Evolutionary conservation across 2,329 filamentous ascomycete species (phyloP), one percentile per base, ranked within the genome.

Genomic region (Polytolypa hystricis): DNA sequence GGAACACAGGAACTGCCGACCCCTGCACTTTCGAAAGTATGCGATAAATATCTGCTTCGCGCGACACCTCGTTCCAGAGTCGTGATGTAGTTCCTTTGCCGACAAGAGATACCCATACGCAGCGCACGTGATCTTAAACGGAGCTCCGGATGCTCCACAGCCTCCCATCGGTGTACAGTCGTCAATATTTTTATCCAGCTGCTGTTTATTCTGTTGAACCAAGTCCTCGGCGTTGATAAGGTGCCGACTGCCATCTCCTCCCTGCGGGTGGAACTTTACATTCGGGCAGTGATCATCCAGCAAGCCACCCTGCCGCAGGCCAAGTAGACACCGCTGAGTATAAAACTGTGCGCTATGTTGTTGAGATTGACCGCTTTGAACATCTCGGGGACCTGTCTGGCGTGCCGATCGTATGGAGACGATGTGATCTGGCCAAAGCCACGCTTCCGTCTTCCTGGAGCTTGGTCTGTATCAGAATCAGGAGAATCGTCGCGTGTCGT

Each of bases 81-180:
- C 33, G 9, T 2, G 45, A 48, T 6, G 48, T 57, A 1, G 54
- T 58, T 14, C 51, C 52, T 43, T 59, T 59, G 10, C 51, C 53
- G 25, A 58, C 34, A 21, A 49, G 16, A 2, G 47, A 28, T 49
- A 49, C 4, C 53, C 49, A 35, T 48, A 52, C 16, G 33, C 31
- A 8, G 41, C 19, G 36, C 42, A 54, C 3, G 47, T 54, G 32
- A 57, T 42, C 35, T 54, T 54, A 33, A 57, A 57, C 17, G 46
- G 49, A 4, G 48, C 51, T 8, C 53, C 51, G 12, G 35, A 51
- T 8, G 45, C 30, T 12, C 53, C 51, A 46, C 46, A 49, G 16
- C 8, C 12, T 9, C 53, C 49, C 1, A 55, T 44, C 2, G 48
- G 52, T 8, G 48, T 51, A 37, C 47, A 54, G 33, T 52, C 40